Evolutionary conservation across 257 asterid species (phyloP).

Genomic region (Solanum megistacrolobum): DNA sequence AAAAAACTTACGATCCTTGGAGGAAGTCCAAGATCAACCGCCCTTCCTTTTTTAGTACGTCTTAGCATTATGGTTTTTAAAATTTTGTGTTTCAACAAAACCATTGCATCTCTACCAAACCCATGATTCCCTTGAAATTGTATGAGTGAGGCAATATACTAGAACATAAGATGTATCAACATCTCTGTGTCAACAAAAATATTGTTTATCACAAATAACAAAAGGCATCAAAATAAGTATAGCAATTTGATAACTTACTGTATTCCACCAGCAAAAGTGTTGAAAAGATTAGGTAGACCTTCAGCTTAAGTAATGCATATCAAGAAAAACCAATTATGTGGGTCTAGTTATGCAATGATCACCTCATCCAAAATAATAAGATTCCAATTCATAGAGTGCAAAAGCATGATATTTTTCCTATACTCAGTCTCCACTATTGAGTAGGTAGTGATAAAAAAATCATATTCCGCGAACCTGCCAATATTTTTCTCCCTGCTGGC

Average conservation of each 20-base stretch:
- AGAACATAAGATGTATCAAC: conserved; percentile 4
- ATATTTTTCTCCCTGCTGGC: no score
- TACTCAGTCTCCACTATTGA: conserved; percentile 75
- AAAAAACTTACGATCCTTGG: conserved; percentile 59
- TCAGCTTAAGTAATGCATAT: no score
- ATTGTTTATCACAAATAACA: background rate
- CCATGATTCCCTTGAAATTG: conserved; percentile 44
- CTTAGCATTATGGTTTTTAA: conserved; percentile 65
- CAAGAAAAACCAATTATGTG: no score
- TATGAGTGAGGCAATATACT: conserved; percentile 76
- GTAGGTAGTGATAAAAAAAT: conserved; percentile 77
- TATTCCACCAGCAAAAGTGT: conserved; percentile 98
- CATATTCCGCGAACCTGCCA: no score
- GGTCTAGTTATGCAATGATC: no score
- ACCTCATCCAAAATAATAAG: background rate
- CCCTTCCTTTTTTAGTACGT: conserved; percentile 93
- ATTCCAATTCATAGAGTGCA: conserved; percentile 68
- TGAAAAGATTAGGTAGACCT: conserved; percentile 24
- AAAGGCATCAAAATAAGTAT: background rate
- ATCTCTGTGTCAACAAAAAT: conserved; percentile 3
- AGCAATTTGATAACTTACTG: conserved; percentile 32
- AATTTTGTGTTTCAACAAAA: conserved; percentile 69
- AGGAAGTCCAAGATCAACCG: conserved; percentile 93
- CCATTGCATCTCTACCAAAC: conserved; percentile 62
- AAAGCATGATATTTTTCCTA: conserved; percentile 57